Evolutionary conservation across 208 protist species (phyloP), one percentile per base, ranked within the genome.

Genomic region (Leishmania braziliensis): DNA sequence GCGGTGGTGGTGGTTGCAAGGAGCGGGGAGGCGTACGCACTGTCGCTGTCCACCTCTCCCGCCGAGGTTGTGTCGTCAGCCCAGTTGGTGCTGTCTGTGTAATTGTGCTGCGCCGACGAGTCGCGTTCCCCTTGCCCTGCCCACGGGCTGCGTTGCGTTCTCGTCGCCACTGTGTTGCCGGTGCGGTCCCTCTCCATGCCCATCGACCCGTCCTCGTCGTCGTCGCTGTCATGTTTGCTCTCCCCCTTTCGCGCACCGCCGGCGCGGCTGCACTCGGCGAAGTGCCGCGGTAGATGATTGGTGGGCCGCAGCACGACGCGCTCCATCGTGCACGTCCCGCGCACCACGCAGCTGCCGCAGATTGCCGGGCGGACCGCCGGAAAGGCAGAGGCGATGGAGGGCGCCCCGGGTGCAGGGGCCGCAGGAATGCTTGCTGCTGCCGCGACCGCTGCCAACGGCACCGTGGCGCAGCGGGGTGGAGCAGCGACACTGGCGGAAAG

Each of bases 251-350:
- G 36, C 48, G 5, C 60, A 48, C 3, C 36, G 56, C 9, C 43
- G 76, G 46, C 60, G 60, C 48, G 29, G 26, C 26, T 36, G 58
- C 46, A 39, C 43, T 50, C 48, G 14, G 76, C 48, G 50, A 43
- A 69, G 29, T 62, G 63, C 26, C 50, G 33, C 48, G 77, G 77
- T 33, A 72, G 10, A 43, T 53, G 33, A 48, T 62, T 72, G 0
- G 76, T 80, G 26, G 82, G 82, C 23, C 60, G 71, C 77, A 85
- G 82, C 62, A 80, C 26, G 12, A 85, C 51, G 26, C 77, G 76
- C 62, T 81, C 82, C 10, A 85, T 75, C 29, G 77, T 69, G 71
- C 82, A 85, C 26, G 71, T 78, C 26, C 82, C 82, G 8, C 72
- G 77, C 9, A 85, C 36, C 20, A 85, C 71, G 29, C 78, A 63